Base-by-base conservation (phyloP, 441 rosid genomes). In the Theobroma grandiflorum region DNA sequence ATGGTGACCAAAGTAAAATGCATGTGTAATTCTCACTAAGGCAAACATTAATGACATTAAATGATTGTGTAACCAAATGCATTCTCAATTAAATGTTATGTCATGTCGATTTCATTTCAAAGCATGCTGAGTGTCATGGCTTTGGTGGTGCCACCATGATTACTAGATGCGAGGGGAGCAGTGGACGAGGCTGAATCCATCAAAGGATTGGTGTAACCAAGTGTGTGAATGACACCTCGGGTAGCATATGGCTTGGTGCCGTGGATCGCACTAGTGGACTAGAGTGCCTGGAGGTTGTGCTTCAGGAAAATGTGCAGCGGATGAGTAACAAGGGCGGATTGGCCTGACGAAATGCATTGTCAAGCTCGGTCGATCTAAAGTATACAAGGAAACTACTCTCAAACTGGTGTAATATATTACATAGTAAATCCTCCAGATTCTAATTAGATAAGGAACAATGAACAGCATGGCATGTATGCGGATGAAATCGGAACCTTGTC, bases 41-140 rank as follows among this genome's bases (percentile, higher is more conserved):
- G 3, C 42, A 49, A 33, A 70, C 20, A 70, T 69, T 47, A 70
- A 47, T 47, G 40, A 45, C 74, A 71, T 63, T 35, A 63, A 63
- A 71, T 71, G 75, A 71, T 71, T 15, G 58, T 70, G 53, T 16
- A 71, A 50, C 49, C 9, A 42, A 74, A 74, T 20, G 22, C 77
- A 57, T 55, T 18, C 37, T 40, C 52, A 38, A 53, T 73, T 58
- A 74, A 62, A 20, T 58, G 53, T 15, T 14, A 42, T 74, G 77
- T 73, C 66, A 73, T 40, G 62, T 58, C 77, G 14, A 40, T 42
- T 57, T 74, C 77, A 73, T 57, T 57, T 57, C 77, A 73, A 40
- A 40, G 18, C 65, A 73, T 38, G 76, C n/a, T 12, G 35, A 26
- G 31, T 26, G 31, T 26, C 31, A 26, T 26, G 1, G 31, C 31